Evolutionary conservation across 139 green algal species (phyloP), one percentile per base, ranked within the genome.

Genomic region (Chlorella sp.): DNA sequence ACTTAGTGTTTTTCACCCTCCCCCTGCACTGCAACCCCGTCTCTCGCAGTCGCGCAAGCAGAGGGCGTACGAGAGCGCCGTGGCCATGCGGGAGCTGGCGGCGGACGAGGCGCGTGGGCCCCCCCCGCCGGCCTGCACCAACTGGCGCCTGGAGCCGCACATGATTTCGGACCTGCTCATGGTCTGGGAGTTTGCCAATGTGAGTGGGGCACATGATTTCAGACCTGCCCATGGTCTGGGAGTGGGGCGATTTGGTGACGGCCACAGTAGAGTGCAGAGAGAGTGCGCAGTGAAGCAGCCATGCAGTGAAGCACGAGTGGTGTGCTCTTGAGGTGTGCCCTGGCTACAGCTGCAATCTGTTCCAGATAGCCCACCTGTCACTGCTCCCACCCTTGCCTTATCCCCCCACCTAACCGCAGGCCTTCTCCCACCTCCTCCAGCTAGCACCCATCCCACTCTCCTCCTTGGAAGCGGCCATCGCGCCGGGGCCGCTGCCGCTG

Each of bases 101-200:
- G 82, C 81, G 2, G 80, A 90, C 67, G 59, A 35, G 24, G 75
- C 67, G 23, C 80, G 91, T 2, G 89, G 89, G 14, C 50, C 72
- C 3, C 84, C 87, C 34, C 89, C 89, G 27, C 6, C 49, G 17
- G 78, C 85, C 0, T 62, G 20, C 2, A 60, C 67, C 0, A 69
- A 66, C 35, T 92, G 81, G 35, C 69, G 90, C 1, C 64, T 91
- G 67, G 78, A 83, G 1, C 63, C 35, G 5, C 33, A 80, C 31
- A 69, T 82, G 42, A 50, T 94, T n/a, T 72, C 80, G 2, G 81
- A 92, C 10, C 55, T 93, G 51, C 76, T 96, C 26, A 79, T 82
- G 49, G 67, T 89, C 0, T 93, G 88, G 89, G 88, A 93, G 76
- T 77, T 93, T n/a, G n/a, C n/a, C n/a, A n/a, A n/a, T n/a, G n/a